Evolutionary conservation across 2,329 filamentous ascomycete species (phyloP).

Genomic region (Fusarium goolgardi): DNA sequence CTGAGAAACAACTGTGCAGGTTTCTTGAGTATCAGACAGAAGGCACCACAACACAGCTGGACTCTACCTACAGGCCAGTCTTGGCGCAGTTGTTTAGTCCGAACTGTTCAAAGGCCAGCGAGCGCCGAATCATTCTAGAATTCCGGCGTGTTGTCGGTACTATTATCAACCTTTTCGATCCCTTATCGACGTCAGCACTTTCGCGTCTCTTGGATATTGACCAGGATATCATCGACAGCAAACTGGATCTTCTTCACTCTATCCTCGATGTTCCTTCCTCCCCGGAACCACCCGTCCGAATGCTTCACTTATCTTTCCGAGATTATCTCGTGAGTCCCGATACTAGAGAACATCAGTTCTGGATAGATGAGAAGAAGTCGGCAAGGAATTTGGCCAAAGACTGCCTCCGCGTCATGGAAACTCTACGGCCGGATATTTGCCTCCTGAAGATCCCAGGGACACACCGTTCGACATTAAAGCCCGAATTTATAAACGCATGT

Average conservation of each 20-base stretch:
- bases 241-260: constrained; percentile 36
- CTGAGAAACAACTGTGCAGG: background rate
- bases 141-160: constrained; percentile 45
- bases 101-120: background rate
- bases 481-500: background rate
- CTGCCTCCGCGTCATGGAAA: background rate
- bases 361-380: constrained; percentile 50
- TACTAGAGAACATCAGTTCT: constrained; percentile 49
- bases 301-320: constrained; percentile 50
- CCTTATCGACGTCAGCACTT: constrained; percentile 35
- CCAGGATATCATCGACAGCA: constrained; percentile 23
- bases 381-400: background rate
- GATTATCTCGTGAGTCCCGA: constrained; percentile 53
- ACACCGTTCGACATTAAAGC: background rate
- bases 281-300: background rate
- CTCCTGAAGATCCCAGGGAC: background rate
- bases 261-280: constrained; percentile 6
- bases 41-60: accelerated
- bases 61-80: background rate
- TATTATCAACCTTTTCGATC: constrained; percentile 43
- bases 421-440: background rate
- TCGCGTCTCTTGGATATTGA: background rate
- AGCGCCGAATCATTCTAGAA: background rate
- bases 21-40: background rate
- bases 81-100: background rate